Evolutionary conservation across 805 yeast genomes (phyloP), one percentile per base, ranked within the genome.

Genomic region (Schwanniomyces pseudopolymorphus): DNA sequence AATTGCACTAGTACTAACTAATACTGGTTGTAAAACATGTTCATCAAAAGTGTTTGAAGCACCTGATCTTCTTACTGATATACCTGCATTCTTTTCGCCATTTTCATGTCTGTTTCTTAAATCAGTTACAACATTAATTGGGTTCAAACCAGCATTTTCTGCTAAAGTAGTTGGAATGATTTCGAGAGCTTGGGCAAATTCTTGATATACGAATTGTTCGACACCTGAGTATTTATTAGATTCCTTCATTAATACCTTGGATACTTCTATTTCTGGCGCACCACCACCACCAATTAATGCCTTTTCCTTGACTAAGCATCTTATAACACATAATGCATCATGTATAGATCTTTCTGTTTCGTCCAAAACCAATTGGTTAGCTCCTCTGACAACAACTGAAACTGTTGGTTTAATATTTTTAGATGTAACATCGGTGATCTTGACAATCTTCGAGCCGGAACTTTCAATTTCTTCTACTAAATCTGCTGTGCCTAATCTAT

Each of bases 251-350:
- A 90, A 70, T 11, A 80, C 79, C 52, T 92, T 81, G 9, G 96
- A 82, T 6, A 89, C 84, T 73, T 91, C 97, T 54, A 90, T 83
- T 70, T 90, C 97, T 39, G 98, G 96, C 5, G 99, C 98, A 59
- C 98, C 99, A 53, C 99, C 99, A 58, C 99, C 99, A 11, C 98
- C 97, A 70, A 94, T 90, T 62, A 87, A 74, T 1, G 91, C 96
- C 61, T 80, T 85, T 64, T 88, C 89, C 63, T 89, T 89, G 22
- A 90, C 96, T 46, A 89, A 75, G 70, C 96, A 87, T 64, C 96
- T 74, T 52, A 86, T 77, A 46, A 92, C 99, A 78, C 99, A 94
- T 47, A 94, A 78, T 0, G 99, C 98, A 69, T 94, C 99, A 61
- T 94, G 99, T 53, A 94, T 74, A 3, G 98, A 91, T 70, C 99